phyloP scores from a whole-genome alignment of 176 grass and related monocot species.

The Lolium multiflorum region DNA sequence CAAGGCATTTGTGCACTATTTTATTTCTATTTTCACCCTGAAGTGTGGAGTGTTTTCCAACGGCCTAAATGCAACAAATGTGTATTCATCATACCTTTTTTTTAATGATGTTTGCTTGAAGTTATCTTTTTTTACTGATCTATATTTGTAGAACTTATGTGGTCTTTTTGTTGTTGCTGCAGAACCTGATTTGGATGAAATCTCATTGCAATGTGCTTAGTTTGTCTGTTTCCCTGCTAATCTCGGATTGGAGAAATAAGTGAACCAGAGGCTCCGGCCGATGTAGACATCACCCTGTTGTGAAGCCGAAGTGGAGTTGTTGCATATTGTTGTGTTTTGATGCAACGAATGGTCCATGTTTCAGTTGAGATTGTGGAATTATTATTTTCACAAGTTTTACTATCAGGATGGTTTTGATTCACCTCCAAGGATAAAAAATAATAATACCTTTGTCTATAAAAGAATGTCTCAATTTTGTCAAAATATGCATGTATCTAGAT shows the following conservation, averaged over 20 bases:
- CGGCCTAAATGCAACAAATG: neutral
- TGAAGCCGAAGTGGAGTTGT: neutral
- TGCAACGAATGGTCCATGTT: neutral
- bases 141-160: neutral
- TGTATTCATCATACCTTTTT: neutral
- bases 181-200: constrained; percentile 4
- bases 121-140: neutral
- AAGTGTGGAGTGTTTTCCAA: neutral
- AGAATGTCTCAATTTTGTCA: no score
- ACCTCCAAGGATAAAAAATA: neutral
- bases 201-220: neutral
- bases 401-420: neutral
- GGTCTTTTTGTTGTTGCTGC: neutral
- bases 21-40: neutral
- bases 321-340: neutral
- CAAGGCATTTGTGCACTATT: neutral
- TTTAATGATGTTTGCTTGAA: neutral
- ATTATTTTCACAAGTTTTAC: neutral
- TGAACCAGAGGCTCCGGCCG: neutral
- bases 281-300: neutral
- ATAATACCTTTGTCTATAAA: no score
- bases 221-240: neutral
- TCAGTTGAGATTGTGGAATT: neutral
- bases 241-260: neutral
- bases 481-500: no score